Conservation (phyloP, 2,329 filamentous ascomycete species). For the Rhytidhysteron rufulum region DNA sequence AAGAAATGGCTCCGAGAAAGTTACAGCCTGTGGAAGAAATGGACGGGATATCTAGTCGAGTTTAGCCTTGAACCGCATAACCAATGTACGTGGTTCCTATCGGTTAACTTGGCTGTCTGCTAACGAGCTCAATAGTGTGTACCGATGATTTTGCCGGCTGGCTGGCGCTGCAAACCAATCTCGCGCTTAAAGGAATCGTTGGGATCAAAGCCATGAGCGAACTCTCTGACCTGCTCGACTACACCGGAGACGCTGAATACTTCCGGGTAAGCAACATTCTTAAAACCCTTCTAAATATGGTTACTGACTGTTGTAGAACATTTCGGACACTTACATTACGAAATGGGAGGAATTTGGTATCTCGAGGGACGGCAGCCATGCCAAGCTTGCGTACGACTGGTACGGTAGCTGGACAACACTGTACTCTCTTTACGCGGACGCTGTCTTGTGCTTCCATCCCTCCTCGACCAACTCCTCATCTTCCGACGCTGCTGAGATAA, state of each 20-base stretch:
- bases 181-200: slow-evolving; percentile 80
- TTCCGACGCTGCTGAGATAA: slow-evolving; percentile 5
- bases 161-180: slow-evolving; percentile 73
- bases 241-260: slow-evolving; percentile 53
- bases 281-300: not conserved
- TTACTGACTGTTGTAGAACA: slow-evolving; percentile 37
- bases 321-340: slow-evolving; percentile 63
- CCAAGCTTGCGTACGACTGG: slow-evolving; percentile 76
- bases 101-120: not conserved
- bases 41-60: slow-evolving; percentile 75
- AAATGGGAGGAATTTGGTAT: slow-evolving; percentile 71
- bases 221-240: slow-evolving; percentile 60
- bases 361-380: slow-evolving; percentile 65
- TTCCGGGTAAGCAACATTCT: slow-evolving; percentile 46
- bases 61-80: slow-evolving; percentile 70
- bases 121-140: slow-evolving; percentile 49
- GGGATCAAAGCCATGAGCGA: slow-evolving; percentile 76
- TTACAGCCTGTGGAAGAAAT: slow-evolving; percentile 70
- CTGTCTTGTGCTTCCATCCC: slow-evolving; percentile 74
- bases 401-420: slow-evolving; percentile 79
- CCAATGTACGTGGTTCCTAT: slow-evolving; percentile 50
- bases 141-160: slow-evolving; percentile 83
- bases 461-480: slow-evolving; percentile 38
- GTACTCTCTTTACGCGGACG: slow-evolving; percentile 81
- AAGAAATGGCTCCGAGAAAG: slow-evolving; percentile 64